Conservation (phyloP, 192 early-diverging fungal genomes). For the Mortierella hygrophila region DNA sequence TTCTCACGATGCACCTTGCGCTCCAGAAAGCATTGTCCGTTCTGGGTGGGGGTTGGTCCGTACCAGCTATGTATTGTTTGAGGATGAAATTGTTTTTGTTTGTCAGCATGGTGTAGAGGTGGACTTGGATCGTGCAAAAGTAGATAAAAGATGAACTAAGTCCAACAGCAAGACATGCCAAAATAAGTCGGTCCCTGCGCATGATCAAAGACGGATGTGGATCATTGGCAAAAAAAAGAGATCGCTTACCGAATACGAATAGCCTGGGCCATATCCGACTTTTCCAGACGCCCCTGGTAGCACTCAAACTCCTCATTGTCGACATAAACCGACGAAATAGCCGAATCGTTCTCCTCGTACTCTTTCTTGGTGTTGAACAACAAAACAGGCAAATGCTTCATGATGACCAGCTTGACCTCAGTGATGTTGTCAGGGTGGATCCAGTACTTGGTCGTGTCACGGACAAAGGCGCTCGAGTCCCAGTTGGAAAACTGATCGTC, state of each 20-base stretch:
- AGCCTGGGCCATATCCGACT: slow-evolving; percentile 88
- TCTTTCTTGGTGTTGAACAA: slow-evolving; percentile 78
- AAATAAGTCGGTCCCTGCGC: not conserved
- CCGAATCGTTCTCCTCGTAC: slow-evolving; percentile 81
- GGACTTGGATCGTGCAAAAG: not conserved
- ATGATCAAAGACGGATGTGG: not conserved
- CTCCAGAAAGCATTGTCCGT: slow-evolving; percentile 86
- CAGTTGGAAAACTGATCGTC: slow-evolving; percentile 38
- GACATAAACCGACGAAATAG: slow-evolving; percentile 94
- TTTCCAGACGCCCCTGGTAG: slow-evolving; percentile 90
- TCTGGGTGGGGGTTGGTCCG: slow-evolving; percentile 76
- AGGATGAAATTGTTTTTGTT: not conserved
- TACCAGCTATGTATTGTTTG: slow-evolving; percentile 74
- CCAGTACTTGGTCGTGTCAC: slow-evolving; percentile 95
- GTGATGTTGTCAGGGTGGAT: slow-evolving; percentile 95
- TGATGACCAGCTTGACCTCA: slow-evolving; percentile 91
- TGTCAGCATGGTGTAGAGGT: slow-evolving; percentile 12
- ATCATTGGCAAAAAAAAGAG: not conserved
- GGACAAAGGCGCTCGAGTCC: slow-evolving; percentile 54
- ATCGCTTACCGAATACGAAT: slow-evolving; percentile 80
- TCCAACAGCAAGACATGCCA: not conserved
- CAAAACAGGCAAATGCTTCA: slow-evolving; percentile 92
- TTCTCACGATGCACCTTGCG: slow-evolving; percentile 56
- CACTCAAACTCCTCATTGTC: slow-evolving; percentile 92
- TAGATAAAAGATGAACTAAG: not conserved